A percentile compares a stretch with the other conserved stretches of the same genome.
Evolutionary conservation across 305 asterid genomes (phyloP).

Genomic region (Fraxinus velutina): DNA sequence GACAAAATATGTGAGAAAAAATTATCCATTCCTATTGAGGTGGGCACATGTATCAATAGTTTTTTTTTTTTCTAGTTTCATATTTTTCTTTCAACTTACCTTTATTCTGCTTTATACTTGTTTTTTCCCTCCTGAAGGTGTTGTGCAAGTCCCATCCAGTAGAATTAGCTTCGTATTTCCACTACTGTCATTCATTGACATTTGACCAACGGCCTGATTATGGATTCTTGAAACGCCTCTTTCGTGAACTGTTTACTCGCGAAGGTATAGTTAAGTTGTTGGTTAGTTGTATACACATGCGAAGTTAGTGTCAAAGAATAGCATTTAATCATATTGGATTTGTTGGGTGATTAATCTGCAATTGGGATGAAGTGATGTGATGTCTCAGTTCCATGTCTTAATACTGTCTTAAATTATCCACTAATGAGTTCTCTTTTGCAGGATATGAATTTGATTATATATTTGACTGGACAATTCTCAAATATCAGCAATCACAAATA

Average conservation of each 20-base stretch:
- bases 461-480: constrained; percentile 92
- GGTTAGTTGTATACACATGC: not conserved
- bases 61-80: not conserved
- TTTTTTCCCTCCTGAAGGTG: constrained; percentile 47
- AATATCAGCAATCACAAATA: constrained; percentile 81
- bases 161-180: constrained; percentile 93
- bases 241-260: constrained; percentile 76
- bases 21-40: constrained; percentile 93
- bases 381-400: not conserved
- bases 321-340: not conserved
- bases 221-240: constrained; percentile 87
- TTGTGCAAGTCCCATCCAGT: constrained; percentile 94
- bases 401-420: not conserved
- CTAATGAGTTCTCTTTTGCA: constrained; percentile 32
- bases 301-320: not conserved
- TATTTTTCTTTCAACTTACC: constrained; percentile 13
- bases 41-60: constrained; percentile 23
- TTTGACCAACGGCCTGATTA: constrained; percentile 94
- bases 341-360: constrained; percentile 9
- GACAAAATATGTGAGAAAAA: constrained; percentile 95
- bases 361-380: not conserved
- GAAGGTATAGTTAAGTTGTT: constrained; percentile 50
- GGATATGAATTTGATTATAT: constrained; percentile 81
- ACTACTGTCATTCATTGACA: constrained; percentile 88
- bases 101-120: not conserved